A percentile compares a stretch with the other conserved stretches of the same genome.
These are phyloP conservation scores for Rhizopogon salebrosus DNA, from an alignment of 768 basidiomycete species.

Conservation along the genomic window DNA sequence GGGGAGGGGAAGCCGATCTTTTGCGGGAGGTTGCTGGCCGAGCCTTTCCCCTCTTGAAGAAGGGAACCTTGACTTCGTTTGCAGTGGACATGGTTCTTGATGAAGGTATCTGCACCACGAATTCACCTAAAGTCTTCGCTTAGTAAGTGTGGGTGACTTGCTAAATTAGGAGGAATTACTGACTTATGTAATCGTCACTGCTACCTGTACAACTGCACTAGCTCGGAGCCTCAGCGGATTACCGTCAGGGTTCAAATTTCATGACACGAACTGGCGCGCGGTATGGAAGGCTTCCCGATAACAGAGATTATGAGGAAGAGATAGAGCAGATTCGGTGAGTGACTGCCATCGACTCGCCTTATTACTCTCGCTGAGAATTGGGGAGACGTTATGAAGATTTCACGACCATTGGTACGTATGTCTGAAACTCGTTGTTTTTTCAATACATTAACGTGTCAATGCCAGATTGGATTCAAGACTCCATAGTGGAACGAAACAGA, in stretches of 20 bases:
- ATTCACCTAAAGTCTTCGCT: neutral
- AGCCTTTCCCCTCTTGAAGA: slow-evolving; percentile 84
- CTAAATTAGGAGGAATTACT: neutral
- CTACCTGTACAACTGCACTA: no score
- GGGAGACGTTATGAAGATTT: slow-evolving; percentile 91
- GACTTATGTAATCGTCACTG: neutral
- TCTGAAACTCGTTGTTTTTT: slow-evolving; percentile 6
- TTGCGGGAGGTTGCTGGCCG: slow-evolving; percentile 74
- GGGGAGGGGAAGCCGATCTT: slow-evolving; percentile 54
- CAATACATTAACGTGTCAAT: slow-evolving; percentile 9
- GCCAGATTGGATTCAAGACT: slow-evolving; percentile 96
- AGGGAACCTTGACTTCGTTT: slow-evolving; percentile 57
- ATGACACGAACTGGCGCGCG: slow-evolving; percentile 20
- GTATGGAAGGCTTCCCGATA: slow-evolving; percentile 18
- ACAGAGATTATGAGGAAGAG: slow-evolving; percentile 56
- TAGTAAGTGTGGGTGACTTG: slow-evolving; percentile 1
- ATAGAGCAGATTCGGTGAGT: slow-evolving; percentile 60
- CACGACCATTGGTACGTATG: slow-evolving; percentile 76
- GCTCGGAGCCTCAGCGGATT: no score
- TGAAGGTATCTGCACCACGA: neutral
- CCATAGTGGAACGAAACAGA: slow-evolving; percentile 80
- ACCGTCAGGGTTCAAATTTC: neutral
- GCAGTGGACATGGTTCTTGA: slow-evolving; percentile 25
- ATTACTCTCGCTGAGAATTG: slow-evolving; percentile 11
- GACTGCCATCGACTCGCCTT: neutral